Conservation (phyloP, 1,284 basidiomycete species). For the Mycena sp. region DNA sequence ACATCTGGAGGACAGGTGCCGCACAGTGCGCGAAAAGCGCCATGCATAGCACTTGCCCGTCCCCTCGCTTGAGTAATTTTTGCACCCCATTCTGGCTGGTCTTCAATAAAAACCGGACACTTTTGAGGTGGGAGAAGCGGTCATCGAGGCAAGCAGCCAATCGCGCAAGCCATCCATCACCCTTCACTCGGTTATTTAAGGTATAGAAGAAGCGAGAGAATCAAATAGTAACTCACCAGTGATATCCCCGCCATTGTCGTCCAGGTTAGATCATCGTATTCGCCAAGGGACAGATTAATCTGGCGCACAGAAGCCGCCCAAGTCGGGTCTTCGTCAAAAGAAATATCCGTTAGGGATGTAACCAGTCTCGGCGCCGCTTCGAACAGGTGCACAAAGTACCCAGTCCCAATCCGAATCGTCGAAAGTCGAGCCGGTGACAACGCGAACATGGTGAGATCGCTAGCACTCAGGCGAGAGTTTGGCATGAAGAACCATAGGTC, state of each 20-base stretch:
- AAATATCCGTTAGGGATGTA: not conserved
- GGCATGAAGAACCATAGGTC: not conserved
- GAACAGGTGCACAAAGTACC: not conserved
- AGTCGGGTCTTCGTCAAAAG: not conserved
- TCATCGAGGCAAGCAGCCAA: no score
- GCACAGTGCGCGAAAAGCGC: no score
- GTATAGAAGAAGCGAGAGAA: not conserved
- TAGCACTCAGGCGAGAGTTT: no score
- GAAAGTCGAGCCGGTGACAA: not conserved
- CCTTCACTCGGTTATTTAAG: not conserved
- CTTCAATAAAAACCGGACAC: no score
- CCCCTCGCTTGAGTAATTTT: no score
- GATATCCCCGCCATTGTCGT: no score
- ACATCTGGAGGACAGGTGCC: no score
- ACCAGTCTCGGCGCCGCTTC: not conserved
- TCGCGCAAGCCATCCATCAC: not conserved
- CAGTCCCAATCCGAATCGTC: not conserved
- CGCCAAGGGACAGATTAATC: no score
- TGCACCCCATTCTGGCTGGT: no score
- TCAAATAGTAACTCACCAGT: not conserved
- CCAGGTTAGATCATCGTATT: not conserved
- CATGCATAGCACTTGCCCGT: no score
- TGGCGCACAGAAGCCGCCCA: no score
- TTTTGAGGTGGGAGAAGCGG: no score
- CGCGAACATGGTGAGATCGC: not conserved